Evolutionary conservation across 371 early-diverging fungal genomes (phyloP).

Genomic region (Amoeboaphelidium protococcarum): DNA sequence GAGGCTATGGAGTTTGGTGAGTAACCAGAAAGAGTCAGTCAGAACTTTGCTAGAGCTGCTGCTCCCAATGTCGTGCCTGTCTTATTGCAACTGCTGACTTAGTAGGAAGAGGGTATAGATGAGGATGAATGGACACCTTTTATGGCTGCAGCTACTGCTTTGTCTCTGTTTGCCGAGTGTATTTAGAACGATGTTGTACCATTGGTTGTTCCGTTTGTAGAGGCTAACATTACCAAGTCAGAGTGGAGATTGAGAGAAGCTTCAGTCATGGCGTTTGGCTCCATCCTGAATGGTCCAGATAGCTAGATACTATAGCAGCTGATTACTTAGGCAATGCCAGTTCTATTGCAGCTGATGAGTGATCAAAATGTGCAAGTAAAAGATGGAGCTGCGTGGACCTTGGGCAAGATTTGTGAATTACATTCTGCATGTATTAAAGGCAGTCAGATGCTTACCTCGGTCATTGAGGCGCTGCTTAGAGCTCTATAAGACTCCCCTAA

Average conservation of each 20-base stretch:
- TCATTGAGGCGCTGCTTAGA: constrained; percentile 47
- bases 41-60: constrained; percentile 44
- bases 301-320: constrained; percentile 30
- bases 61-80: constrained; percentile 53
- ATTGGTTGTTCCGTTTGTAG: constrained; percentile 65
- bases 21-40: not conserved
- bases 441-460: constrained; percentile 32
- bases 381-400: constrained; percentile 86
- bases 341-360: constrained; percentile 58
- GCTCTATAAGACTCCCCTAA: constrained; percentile 56
- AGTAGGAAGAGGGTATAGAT: constrained; percentile 83
- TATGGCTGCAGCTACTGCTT: constrained; percentile 89
- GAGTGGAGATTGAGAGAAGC: constrained; percentile 88
- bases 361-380: constrained; percentile 61
- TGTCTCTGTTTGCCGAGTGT: constrained; percentile 55
- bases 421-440: constrained; percentile 42
- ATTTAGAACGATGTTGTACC: constrained; percentile 44
- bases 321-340: constrained; percentile 45
- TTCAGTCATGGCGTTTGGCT: constrained; percentile 88
- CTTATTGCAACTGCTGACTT: constrained; percentile 60
- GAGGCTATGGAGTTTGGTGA: constrained; percentile 13
- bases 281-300: constrained; percentile 78
- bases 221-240: constrained; percentile 38
- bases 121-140: constrained; percentile 91
- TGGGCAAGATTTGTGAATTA: constrained; percentile 65